Base-by-base conservation (phyloP, 257 asterid genomes). In the Solanum infundibuliforme region DNA sequence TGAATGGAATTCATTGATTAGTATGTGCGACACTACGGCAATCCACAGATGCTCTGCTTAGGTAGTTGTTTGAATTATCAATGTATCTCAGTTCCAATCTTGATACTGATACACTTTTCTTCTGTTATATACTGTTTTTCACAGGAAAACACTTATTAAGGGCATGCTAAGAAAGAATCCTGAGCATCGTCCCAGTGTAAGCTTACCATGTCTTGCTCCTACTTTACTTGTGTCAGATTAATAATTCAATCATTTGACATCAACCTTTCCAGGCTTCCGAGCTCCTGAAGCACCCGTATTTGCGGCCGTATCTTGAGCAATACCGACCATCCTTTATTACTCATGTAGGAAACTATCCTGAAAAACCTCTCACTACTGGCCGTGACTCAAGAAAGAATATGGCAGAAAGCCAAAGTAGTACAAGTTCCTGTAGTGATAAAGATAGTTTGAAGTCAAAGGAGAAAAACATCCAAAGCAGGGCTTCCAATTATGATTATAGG, bases 151-250 rank as follows among this genome's bases (percentile, higher is more conserved):
- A 25, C 93, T 97, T 66, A 96, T 97, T 95, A 97, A 95, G 92
- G 94, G 98, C 90, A 97, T 97, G 99, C 96, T 97, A 74, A 91
- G 99, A 88, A 97, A 97, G 94, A 97, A 94, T 91, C 99, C 99
- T 0, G 99, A 96, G 89, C 98, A 97, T 88, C 98, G 99, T 84
- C 93, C 98, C 72, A 96, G 91, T 84, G 99, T 96, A 95, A 94
- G 94, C 91, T 46, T 81, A 81, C 41, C 20, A 12, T 39, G 87
- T 39, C 41, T 76, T 90, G n/a, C 27, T 20, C 68, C 31, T 25
- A 27, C 41, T 58, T 48, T 7, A 39, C 46, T 8, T 38, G 29
- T 48, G 20, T 46, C 29, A 3, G 68, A 81, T 29, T 9, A 46
- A 81, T 81, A 81, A 11, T 46, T 10, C 46, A 46, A 84, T 75